phyloP scores from a whole-genome alignment of 1,284 basidiomycete genomes.

The Fomitopsis pinicola region DNA sequence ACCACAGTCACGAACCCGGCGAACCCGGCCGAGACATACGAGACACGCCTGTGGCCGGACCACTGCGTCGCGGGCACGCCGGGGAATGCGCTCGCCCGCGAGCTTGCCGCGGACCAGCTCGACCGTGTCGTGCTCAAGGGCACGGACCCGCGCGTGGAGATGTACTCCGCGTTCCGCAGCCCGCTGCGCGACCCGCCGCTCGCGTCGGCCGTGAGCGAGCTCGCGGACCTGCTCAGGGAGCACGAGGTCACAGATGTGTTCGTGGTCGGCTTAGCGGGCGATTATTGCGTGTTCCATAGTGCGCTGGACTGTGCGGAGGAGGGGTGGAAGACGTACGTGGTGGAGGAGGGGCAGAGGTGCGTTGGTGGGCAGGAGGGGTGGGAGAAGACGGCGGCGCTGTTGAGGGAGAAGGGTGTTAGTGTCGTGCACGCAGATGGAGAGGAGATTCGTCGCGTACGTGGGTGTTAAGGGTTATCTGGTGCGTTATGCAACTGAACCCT shows the following conservation, averaged over 20 bases:
- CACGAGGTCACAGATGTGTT: constrained; percentile 40
- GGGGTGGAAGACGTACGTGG: constrained; percentile 36
- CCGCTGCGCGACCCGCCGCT: constrained; percentile 32
- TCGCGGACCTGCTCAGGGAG: constrained; percentile 31
- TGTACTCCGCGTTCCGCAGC: constrained; percentile 46
- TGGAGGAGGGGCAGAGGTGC: constrained; percentile 31
- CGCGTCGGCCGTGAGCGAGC: constrained; percentile 26
- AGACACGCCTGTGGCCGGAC: constrained; percentile 56
- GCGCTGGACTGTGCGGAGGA: constrained; percentile 41
- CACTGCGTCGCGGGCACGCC: constrained; percentile 48
- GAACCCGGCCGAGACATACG: constrained; percentile 30
- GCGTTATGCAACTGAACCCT: too few species aligned
- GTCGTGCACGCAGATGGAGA: constrained; percentile 21
- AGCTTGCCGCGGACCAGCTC: constrained; percentile 28
- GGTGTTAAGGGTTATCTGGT: not conserved
- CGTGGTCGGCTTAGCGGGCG: constrained; percentile 56
- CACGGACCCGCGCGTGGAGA: constrained; percentile 39
- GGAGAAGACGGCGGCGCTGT: constrained; percentile 17
- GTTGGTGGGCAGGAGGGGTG: constrained; percentile 28
- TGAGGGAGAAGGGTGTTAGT: constrained; percentile 23
- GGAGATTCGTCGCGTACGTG: constrained; percentile 20
- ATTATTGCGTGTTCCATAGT: constrained; percentile 50
- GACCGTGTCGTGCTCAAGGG: constrained; percentile 32
- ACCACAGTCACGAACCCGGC: constrained; percentile 29
- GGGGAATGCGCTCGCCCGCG: constrained; percentile 39